Conservation (phyloP, 2,329 filamentous ascomycete species). For the Fonsecaea nubica region DNA sequence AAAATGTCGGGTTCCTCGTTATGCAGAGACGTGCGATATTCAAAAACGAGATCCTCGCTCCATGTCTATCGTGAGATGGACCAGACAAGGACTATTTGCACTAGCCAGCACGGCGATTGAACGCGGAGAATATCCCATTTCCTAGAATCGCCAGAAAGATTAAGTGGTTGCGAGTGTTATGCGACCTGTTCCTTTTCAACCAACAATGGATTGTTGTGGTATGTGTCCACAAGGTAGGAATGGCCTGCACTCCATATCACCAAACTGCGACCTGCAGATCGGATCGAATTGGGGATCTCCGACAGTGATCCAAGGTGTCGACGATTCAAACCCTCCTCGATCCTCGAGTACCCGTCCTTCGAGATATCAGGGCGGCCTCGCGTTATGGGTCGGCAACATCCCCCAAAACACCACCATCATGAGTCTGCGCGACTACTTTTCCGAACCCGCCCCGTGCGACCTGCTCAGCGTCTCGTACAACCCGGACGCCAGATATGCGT, state of each 20-base stretch:
- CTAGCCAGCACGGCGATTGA: not conserved
- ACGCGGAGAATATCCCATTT: not conserved
- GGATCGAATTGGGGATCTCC: not conserved
- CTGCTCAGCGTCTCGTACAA: slow-evolving; percentile 34
- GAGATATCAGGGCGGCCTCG: slow-evolving; percentile 25
- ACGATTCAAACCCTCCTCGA: not conserved
- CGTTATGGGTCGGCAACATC: slow-evolving; percentile 37
- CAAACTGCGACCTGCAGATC: not conserved
- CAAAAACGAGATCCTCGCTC: not conserved
- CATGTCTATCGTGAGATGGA: not conserved
- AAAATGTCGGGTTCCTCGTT: not conserved
- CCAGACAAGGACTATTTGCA: not conserved
- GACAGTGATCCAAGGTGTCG: not conserved
- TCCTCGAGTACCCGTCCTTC: not conserved
- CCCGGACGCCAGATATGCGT: slow-evolving; percentile 32
- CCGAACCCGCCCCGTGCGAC: slow-evolving; percentile 3
- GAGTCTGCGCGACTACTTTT: slow-evolving; percentile 33
- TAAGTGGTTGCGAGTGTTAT: not conserved
- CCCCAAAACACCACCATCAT: slow-evolving; percentile 28
- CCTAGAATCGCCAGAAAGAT: not conserved
- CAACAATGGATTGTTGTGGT: not conserved
- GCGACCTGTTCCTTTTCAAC: not conserved
- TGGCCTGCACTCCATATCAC: not conserved
- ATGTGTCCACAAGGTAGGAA: not conserved
- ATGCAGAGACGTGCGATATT: not conserved